These are phyloP conservation scores for Trichosporon ovoides DNA, from an alignment of 1,284 basidiomycete genomes.

Conservation along the genomic window DNA sequence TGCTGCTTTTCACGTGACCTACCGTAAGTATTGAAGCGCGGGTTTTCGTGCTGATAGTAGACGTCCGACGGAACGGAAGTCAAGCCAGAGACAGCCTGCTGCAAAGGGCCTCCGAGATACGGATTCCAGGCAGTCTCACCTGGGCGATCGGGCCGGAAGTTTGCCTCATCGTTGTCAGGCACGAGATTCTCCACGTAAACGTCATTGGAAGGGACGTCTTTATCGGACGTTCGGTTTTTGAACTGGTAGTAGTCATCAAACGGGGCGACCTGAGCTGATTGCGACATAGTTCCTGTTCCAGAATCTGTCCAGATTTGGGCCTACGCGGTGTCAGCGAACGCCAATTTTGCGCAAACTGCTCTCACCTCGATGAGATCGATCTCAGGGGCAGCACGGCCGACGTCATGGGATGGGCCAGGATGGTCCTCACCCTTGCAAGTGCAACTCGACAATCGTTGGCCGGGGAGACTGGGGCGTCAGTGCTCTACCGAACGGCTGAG, in stretches of 20 bases:
- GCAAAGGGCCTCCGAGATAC: conserved; percentile 71
- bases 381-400: conserved; percentile 53
- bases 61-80: conserved; percentile 54
- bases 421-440: conserved; percentile 54
- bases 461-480: conserved; percentile 49
- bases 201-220: conserved; percentile 8
- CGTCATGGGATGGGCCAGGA: conserved; percentile 47
- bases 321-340: background rate
- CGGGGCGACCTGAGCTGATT: conserved; percentile 51
- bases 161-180: background rate
- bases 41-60: conserved; percentile 22
- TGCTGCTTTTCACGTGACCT: conserved; percentile 19
- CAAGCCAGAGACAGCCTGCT: conserved; percentile 72
- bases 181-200: background rate
- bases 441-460: conserved; percentile 56
- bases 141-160: background rate
- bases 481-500: background rate
- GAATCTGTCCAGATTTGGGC: conserved; percentile 30
- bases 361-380: conserved; percentile 54
- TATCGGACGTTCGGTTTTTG: conserved; percentile 51
- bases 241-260: conserved; percentile 67
- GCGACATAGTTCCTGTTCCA: conserved; percentile 54
- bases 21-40: conserved; percentile 53
- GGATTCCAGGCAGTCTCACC: conserved; percentile 58
- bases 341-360: too few relatives aligned